Conservation (phyloP, 306 rosid species). For the Pachyrhizus erosus region DNA sequence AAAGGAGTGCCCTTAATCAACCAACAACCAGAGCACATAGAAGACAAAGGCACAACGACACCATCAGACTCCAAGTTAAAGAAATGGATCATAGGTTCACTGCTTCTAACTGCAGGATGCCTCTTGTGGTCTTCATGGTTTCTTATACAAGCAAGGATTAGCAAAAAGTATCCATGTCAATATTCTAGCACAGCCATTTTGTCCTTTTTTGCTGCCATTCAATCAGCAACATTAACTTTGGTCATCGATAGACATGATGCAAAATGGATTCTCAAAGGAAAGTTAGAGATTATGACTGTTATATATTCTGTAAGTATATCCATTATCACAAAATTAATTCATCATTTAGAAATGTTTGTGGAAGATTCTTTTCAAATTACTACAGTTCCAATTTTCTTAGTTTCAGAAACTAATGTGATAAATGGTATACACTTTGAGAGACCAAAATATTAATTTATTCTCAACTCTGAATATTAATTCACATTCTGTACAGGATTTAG, state of each 20-base stretch:
- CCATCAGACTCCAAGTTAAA: constrained; percentile 37
- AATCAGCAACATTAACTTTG: constrained; percentile 68
- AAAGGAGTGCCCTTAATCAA: constrained; percentile 67
- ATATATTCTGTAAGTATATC: constrained; percentile 69
- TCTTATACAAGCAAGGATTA: constrained; percentile 73
- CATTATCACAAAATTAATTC: not conserved
- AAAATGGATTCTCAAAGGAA: constrained; percentile 68
- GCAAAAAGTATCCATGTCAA: constrained; percentile 66
- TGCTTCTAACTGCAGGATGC: constrained; percentile 59
- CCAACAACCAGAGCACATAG: constrained; percentile 27
- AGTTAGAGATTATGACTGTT: constrained; percentile 63
- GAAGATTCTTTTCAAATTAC: constrained; percentile 4
- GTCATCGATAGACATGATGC: constrained; percentile 51
- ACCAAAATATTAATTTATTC: too few species aligned
- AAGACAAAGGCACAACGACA: constrained; percentile 2
- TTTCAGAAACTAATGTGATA: too few species aligned
- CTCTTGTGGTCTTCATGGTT: constrained; percentile 93
- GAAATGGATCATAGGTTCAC: constrained; percentile 74
- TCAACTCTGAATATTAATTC: not conserved
- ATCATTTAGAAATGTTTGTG: not conserved
- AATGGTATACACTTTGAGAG: too few species aligned
- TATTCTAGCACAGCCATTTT: constrained; percentile 84
- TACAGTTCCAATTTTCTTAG: not conserved
- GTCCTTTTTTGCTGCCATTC: constrained; percentile 73
- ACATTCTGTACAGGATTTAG: not conserved